Base-by-base conservation (phyloP, 371 early-diverging fungal genomes). In the Lichtheimia ramosa region DNA sequence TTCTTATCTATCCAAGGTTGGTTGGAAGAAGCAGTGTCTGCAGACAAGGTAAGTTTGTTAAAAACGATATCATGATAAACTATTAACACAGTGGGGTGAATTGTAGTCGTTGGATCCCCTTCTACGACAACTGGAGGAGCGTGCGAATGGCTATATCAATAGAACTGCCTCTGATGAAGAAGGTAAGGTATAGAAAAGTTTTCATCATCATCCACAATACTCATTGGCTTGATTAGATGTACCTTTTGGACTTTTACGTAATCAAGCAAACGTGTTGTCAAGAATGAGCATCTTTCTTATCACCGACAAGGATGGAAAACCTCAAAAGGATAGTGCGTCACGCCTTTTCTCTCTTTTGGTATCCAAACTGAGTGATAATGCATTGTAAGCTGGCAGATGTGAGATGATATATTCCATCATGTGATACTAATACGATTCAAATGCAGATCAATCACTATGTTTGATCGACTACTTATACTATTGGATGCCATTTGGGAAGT, bases 231-330 rank as follows among this genome's bases (percentile, higher is more conserved):
- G 20, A 5, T n/a, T 64, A 70, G 77, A 77, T 50, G 62, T 74
- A 21, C 77, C 77, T 16, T 53, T 68, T 3, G 61, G 62, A n/a
- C 57, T 74, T 5, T 54, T 77, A 16, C 65, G 68, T n/a, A 66
- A 61, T 5, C 77, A 77, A 63, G 74, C 77, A 5, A 67, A 74
- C 34, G 77, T 77, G 1, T 56, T 77, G 4, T 66, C 72, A 0
- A 57, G 77, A 14, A 50, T 62, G 28, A 58, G 68, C 39, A 43
- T 71, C 3, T 71, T 77, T 48, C 59, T 70, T 18, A 56, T 63
- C n/a, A 55, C 64, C 0, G 54, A 59, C n/a, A 21, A 59, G 14
- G 39, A 64, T 0, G 70, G 66, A 2, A 48, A 54, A 3, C 39
- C 67, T 7, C n/a, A 56, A 5, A 14, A 43, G 23, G 43, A 64